Evolutionary conservation across 805 yeast species (phyloP).

Genomic region (Pichia insulana): DNA sequence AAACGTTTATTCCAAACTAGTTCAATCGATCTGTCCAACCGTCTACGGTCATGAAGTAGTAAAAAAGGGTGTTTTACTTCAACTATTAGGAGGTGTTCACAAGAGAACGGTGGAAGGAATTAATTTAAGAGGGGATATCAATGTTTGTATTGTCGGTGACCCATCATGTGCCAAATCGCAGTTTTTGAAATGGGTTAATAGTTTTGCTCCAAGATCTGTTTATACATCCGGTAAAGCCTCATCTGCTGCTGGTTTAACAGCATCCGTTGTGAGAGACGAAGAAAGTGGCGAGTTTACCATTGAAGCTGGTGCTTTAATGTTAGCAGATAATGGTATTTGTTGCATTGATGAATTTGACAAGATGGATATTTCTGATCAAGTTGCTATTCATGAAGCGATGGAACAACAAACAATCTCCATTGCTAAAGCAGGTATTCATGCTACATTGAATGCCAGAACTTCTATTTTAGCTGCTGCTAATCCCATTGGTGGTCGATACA

Average conservation of each 20-base stretch:
- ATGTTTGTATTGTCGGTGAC: conserved; percentile 93
- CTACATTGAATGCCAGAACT: conserved; percentile 93
- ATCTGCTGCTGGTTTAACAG: conserved; percentile 97
- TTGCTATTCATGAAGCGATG: conserved; percentile 99
- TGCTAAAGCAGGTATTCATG: conserved; percentile 98
- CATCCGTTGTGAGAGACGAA: conserved; percentile 95
- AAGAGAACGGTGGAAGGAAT: conserved; percentile 90
- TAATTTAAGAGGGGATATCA: conserved; percentile 91
- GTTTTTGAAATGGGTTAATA: conserved; percentile 84
- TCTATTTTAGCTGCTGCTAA: conserved; percentile 98
- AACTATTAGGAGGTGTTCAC: conserved; percentile 92
- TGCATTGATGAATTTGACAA: conserved; percentile 98
- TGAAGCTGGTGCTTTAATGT: conserved; percentile 97
- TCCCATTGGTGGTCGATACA: conserved; percentile 95
- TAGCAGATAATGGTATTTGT: conserved; percentile 97
- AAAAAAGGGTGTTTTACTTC: conserved; percentile 84
- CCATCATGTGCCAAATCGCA: conserved; percentile 97
- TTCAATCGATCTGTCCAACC: conserved; percentile 87
- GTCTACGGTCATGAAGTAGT: conserved; percentile 93
- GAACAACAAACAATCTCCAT: conserved; percentile 98
- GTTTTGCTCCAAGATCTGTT: conserved; percentile 87
- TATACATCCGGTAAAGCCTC: conserved; percentile 98
- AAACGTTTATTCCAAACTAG: conserved; percentile 75
- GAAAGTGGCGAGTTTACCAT: conserved; percentile 95
- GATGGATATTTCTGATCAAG: conserved; percentile 93